Evolutionary conservation across 257 asterid genomes (phyloP).

Genomic region (Penstemon eatonii): DNA sequence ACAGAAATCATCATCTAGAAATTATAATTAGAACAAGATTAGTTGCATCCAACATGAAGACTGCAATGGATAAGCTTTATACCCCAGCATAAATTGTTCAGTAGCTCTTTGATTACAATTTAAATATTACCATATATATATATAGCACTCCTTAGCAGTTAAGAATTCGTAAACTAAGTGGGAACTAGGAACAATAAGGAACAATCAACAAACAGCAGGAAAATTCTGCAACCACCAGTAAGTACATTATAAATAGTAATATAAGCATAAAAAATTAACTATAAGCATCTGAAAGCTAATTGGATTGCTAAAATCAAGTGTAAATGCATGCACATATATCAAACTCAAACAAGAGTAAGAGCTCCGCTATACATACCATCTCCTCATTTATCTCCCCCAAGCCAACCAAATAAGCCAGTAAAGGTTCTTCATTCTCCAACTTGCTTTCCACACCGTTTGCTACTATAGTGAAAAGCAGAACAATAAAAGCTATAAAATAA

Average conservation of each 20-base stretch:
- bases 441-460: constrained; percentile 44
- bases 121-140: no score
- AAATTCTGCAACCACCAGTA: no score
- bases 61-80: not conserved
- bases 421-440: constrained; percentile 44
- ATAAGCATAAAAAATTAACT: not conserved
- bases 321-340: not conserved
- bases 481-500: constrained; percentile 41
- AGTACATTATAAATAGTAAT: no score
- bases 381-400: constrained; percentile 54
- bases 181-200: no score
- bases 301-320: not conserved
- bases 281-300: not conserved
- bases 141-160: no score
- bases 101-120: no score
- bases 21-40: not conserved
- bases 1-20: not conserved
- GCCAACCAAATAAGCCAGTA: constrained; percentile 46
- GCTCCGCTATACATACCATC: constrained; percentile 42
- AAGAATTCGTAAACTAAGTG: no score
- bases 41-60: not conserved
- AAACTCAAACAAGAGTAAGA: constrained; percentile 25
- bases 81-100: no score
- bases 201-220: no score
- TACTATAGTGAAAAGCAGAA: constrained; percentile 41